phyloP scores from a whole-genome alignment of 352 stramenopile species.

The Phytophthora hibernalis region DNA sequence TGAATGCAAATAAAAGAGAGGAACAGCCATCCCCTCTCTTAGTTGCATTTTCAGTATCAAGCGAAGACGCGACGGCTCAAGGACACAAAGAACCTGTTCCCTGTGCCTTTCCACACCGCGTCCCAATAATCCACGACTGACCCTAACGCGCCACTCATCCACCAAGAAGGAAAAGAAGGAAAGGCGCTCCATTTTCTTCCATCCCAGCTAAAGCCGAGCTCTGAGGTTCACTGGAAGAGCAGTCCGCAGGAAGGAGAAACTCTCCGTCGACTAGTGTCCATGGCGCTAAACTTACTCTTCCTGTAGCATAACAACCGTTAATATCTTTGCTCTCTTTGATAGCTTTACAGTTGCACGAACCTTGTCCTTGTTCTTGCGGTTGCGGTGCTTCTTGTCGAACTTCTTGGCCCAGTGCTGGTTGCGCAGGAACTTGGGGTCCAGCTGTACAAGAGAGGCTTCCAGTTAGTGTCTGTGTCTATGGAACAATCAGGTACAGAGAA shows the following conservation, averaged over 20 bases:
- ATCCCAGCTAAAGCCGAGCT: constrained; percentile 9
- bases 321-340: not conserved
- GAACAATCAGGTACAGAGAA: not conserved
- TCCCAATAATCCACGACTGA: constrained; percentile 37
- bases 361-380: constrained; percentile 67
- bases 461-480: not conserved
- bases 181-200: constrained; percentile 37
- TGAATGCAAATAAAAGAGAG: constrained; percentile 38
- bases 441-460: constrained; percentile 50
- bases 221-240: constrained; percentile 26
- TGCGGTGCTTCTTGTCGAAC: constrained; percentile 94
- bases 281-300: constrained; percentile 52
- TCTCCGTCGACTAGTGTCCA: constrained; percentile 32
- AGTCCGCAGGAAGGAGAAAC: constrained; percentile 20
- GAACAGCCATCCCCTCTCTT: constrained; percentile 25
- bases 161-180: constrained; percentile 24
- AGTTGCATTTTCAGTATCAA: constrained; percentile 44
- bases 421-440: constrained; percentile 98
- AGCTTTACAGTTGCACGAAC: constrained; percentile 20
- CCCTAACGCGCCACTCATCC: constrained; percentile 26
- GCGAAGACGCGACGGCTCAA: constrained; percentile 27
- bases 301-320: constrained; percentile 19
- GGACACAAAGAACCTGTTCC: constrained; percentile 24
- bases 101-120: constrained; percentile 6
- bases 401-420: constrained; percentile 99